Base-by-base conservation (phyloP, 2,329 filamentous ascomycete species). In the Tolypocladium cylindrosporum region DNA sequence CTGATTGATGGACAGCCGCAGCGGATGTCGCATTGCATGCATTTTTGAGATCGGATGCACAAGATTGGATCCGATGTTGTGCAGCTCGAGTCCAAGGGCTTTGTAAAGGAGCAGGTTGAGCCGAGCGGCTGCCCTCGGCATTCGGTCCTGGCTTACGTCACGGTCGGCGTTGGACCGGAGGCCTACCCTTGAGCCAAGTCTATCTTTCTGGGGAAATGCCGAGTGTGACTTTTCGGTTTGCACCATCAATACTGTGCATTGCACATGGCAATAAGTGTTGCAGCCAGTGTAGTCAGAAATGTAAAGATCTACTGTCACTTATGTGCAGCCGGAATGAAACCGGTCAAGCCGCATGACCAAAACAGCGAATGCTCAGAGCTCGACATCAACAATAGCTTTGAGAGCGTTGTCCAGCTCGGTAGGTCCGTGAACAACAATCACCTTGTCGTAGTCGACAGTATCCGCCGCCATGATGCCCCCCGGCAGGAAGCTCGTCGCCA, bases 401-500 rank as follows among this genome's bases (percentile, higher is more conserved):
- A 70, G 56, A 0, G 61, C 61, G 21, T 64, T 62, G 8, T 45
- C 51, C 24, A 70, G 41, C 50, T 40, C 57, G 8, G 63, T 66
- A 55, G 59, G 57, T 0, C 69, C 67, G 14, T 57, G 34, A 19
- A 69, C 59, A 52, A 70, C 55, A 2, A 63, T 43, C 13, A 51
- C 14, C 4, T 59, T 57, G 9, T 56, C 58, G 4, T 43, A 48
- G 1, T 61, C 60, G 0, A 57, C 48, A 13, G 56, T 54, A 40
- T 66, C 61, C 21, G 62, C 58, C n/a, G 62, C 59, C 2, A 66
- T 60, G 9, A 64, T 55, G 0, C 69, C 69, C 0, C 66, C 68
- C 0, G 66, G 67, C 10, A 71, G 60, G 41, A 72, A 65, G 27
- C 65, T 62, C 52, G n/a, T 58, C 0, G 65, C 53, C 69, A 71